Evolutionary conservation across 768 basidiomycete genomes (phyloP), one percentile per base, ranked within the genome.

Genomic region (Podaxis sp.): DNA sequence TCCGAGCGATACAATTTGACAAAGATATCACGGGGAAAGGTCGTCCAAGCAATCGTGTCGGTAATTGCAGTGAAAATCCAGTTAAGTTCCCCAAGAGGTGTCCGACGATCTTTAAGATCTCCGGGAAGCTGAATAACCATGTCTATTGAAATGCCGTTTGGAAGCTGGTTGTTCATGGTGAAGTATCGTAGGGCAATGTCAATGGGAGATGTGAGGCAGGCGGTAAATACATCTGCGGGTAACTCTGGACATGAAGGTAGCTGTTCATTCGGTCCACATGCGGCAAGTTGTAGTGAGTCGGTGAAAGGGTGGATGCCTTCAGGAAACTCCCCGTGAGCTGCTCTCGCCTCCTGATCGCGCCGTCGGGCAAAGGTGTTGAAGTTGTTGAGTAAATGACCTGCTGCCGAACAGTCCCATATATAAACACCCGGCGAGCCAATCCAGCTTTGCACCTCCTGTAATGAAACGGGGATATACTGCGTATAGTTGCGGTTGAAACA

Each of bases 51-150:
- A 65, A 99, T 99, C 8, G 97, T 99, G 76, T 99, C 97, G 15
- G 97, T 99, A 61, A 99, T 93, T 38, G 96, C 95, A 1, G 95
- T 99, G 77, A 99, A 99, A 66, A 99, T 99, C 97, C 97, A 99
- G 72, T 96, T 97, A n/a, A 99, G 84, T 76, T 99, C 97, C 56
- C 97, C 97, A 0, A 99, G 80, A 1, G 97, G 96, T 0, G 97
- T 99, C 26, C 96, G 86, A 19, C 97, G 85, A 71, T 99, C 97
- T 75, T 96, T 97, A 64, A 99, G 84, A 72, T 98, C 96, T 8
- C 97, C 97, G 0, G 97, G 97, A 12, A 99, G 85, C 72, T 95
- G 92, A 83, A 92, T 87, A 38, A 96, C 89, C 91, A 95, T 92
- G 70, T 98, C 95, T 30, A 89, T 82, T 8, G 88, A 89, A 69